Evolutionary conservation across 805 yeast species (phyloP), one percentile per base, ranked within the genome.

Genomic region (Candida morakotiae): DNA sequence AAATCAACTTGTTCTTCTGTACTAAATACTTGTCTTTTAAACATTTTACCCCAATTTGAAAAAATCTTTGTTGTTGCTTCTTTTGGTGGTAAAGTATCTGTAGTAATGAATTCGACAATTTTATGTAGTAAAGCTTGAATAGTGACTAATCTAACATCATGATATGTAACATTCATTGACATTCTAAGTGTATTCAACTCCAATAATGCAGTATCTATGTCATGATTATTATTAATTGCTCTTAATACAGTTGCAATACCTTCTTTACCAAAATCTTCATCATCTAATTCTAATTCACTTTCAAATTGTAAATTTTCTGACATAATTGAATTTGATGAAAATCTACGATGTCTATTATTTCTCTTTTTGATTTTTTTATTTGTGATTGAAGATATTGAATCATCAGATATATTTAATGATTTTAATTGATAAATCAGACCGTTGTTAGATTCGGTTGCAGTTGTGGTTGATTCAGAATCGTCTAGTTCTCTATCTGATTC

Each of bases 101-200:
- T 85, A 28, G 79, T 72, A 26, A 88, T 76, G 50, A 84, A 82
- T 47, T 87, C 87, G 35, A 77, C 70, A 9, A 86, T 77, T 51
- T 93, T 74, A 29, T 69, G 67, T 30, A 87, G 51, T 52, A 93
- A 67, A 0, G 97, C 93, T 26, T 71, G 69, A 24, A 79, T 67
- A 0, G 96, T 87, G 4, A 95, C 95, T 21, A 67, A 61, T 55
- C 97, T 77, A 10, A 93, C 97, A 54, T 89, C 96, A 52, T 87
- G 94, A 60, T 93, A 91, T 0, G 93, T 76, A 13, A 88, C 98
- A 57, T 93, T 87, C 93, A 89, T 84, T 52, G 96, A 87, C 98
- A 93, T 91, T 64, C 98, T 76, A 53, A 93, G 71, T 0, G 98
- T 93, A 57, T 91, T 91, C 51, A 93, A 74, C 64, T 93, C 98